Evolutionary conservation across 1,139 yeast genomes (phyloP).

Genomic region (Tardiomyces blankii): DNA sequence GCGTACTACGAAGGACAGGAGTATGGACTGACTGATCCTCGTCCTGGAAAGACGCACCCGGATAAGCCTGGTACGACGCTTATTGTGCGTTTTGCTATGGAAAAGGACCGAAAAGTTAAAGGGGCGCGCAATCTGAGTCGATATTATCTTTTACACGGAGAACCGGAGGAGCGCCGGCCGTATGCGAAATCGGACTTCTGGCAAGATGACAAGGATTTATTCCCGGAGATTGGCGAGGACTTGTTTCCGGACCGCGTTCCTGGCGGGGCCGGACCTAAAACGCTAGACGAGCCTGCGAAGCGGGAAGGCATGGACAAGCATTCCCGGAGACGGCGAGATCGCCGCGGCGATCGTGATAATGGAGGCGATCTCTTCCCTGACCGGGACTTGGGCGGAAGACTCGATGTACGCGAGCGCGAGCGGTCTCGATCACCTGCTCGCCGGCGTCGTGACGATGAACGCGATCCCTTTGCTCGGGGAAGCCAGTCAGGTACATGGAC

Average conservation of each 20-base stretch:
- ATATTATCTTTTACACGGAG: conserved; percentile 64
- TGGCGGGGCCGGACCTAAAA: too few relatives aligned
- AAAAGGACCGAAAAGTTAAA: conserved; percentile 45
- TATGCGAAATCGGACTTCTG: conserved; percentile 2
- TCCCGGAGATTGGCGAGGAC: neutral
- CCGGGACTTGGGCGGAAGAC: neutral
- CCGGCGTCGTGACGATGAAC: neutral
- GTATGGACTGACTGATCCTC: conserved; percentile 10
- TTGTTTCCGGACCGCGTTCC: neutral
- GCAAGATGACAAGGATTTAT: neutral
- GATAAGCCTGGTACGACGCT: conserved; percentile 32
- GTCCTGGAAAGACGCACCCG: conserved; percentile 29
- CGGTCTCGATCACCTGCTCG: neutral
- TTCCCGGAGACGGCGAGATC: neutral
- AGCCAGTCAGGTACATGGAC: neutral
- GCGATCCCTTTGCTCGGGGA: neutral
- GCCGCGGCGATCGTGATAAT: neutral
- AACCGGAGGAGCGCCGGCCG: conserved; percentile 36
- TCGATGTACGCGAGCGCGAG: neutral
- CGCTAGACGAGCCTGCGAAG: neutral
- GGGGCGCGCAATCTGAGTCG: conserved; percentile 52
- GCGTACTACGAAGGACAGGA: conserved; percentile 14
- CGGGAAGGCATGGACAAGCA: neutral
- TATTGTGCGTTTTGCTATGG: conserved; percentile 39
- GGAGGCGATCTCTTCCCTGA: neutral